phyloP scores from a whole-genome alignment of 1,139 yeast genomes.

The Suzukiozyma palmioleophila region DNA sequence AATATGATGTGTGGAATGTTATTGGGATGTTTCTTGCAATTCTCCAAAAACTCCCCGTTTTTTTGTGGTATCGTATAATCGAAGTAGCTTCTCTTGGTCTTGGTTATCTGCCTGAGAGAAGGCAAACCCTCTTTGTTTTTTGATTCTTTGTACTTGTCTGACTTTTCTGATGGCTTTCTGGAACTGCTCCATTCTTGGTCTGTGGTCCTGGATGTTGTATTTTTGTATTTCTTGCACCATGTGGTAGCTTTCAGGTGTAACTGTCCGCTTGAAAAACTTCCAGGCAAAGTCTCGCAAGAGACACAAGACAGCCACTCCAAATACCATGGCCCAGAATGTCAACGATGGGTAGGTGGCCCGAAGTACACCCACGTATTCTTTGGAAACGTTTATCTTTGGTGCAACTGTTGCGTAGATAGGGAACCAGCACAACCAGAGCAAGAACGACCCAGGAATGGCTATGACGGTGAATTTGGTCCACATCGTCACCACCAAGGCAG shows the following conservation, averaged over 20 bases:
- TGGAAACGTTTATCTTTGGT: conserved; percentile 77
- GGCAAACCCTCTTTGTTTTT: conserved; percentile 97
- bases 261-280: conserved; percentile 92
- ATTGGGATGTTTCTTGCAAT: conserved; percentile 20
- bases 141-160: conserved; percentile 96
- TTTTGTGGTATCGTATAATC: conserved; percentile 92
- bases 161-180: conserved; percentile 96
- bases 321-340: conserved; percentile 79
- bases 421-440: conserved; percentile 79
- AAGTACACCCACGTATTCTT: conserved; percentile 79
- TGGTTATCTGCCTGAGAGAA: conserved; percentile 93
- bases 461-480: conserved; percentile 93
- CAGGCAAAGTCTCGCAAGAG: conserved; percentile 84
- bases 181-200: conserved; percentile 95
- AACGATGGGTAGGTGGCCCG: conserved; percentile 72
- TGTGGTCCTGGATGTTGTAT: conserved; percentile 86
- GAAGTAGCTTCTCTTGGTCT: conserved; percentile 85
- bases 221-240: conserved; percentile 96
- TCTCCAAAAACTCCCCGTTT: conserved; percentile 53
- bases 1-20: background rate
- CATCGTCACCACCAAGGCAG: conserved; percentile 83
- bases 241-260: conserved; percentile 88
- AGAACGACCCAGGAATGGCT: conserved; percentile 93
- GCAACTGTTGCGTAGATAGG: conserved; percentile 87
- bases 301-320: conserved; percentile 74